These are phyloP conservation scores for Penicillium sp. DNA, from an alignment of 2,329 filamentous ascomycete species.

Conservation along the genomic window DNA sequence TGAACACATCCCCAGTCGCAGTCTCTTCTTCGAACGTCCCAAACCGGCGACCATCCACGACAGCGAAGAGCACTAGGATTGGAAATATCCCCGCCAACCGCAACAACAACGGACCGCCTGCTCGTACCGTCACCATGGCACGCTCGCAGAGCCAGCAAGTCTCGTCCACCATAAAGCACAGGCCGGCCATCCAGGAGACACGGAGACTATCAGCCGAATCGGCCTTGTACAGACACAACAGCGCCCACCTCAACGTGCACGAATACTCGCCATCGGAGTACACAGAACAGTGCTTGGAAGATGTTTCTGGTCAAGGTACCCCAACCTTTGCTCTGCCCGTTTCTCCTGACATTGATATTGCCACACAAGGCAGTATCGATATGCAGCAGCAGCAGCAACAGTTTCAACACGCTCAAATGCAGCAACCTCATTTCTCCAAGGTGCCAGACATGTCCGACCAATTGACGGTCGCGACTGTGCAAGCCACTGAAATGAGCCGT, in stretches of 20 bases:
- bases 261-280: conserved; percentile 43
- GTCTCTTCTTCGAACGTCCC: conserved; percentile 19
- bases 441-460: conserved; percentile 20
- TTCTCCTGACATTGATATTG: conserved; percentile 24
- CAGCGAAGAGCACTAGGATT: conserved; percentile 21
- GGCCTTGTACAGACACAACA: conserved; percentile 22
- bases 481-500: conserved; percentile 42
- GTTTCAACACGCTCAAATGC: conserved; percentile 17
- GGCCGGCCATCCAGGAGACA: conserved; percentile 22
- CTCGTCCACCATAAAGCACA: conserved; percentile 28
- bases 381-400: conserved; percentile 21
- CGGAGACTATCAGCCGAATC: conserved; percentile 30
- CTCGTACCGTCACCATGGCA: conserved; percentile 32
- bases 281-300: conserved; percentile 34
- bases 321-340: conserved; percentile 22
- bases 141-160: conserved; percentile 38
- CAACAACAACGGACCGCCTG: conserved; percentile 18
- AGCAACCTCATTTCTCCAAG: conserved; percentile 9
- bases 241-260: conserved; percentile 38
- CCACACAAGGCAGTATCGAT: conserved; percentile 19
- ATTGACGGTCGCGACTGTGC: conserved; percentile 23
- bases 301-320: conserved; percentile 21
- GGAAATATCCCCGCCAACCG: conserved; percentile 21
- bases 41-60: conserved; percentile 19
- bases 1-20: conserved; percentile 25